Percentiles rank a stretch among this genome's conserved stretches.
These are phyloP conservation scores for Delonix regia DNA, from an alignment of 306 rosid genomes.

Conservation along the genomic window DNA sequence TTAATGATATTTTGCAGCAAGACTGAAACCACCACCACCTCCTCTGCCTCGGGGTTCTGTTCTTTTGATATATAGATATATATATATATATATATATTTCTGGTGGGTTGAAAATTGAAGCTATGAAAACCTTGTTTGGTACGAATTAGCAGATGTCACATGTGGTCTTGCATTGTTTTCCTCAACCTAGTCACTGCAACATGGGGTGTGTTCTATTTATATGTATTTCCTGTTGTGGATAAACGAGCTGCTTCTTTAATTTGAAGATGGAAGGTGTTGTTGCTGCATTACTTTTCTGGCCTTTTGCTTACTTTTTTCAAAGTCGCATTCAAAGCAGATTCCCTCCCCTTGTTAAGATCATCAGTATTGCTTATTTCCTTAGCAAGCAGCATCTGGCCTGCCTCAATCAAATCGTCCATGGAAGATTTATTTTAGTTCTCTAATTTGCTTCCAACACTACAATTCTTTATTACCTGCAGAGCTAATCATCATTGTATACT, in stretches of 20 bases:
- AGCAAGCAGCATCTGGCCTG: conserved; percentile 14
- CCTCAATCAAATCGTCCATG: background rate
- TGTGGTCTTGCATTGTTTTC: conserved; percentile 79
- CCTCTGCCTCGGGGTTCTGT: conserved; percentile 77
- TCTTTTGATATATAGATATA: conserved; percentile 1
- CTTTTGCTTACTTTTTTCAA: conserved; percentile 44
- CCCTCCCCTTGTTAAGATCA: conserved; percentile 28
- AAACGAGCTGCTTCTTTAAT: conserved; percentile 55
- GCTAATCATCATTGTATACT: too few species aligned
- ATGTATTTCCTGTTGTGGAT: conserved; percentile 39
- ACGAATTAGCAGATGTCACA: conserved; percentile 47
- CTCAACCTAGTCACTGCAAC: conserved; percentile 47
- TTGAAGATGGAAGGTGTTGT: conserved; percentile 42
- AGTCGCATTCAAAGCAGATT: conserved; percentile 52
- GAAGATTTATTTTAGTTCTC: background rate
- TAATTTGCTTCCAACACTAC: background rate
- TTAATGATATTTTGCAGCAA: conserved; percentile 30
- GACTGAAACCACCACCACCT: conserved; percentile 40
- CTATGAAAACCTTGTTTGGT: conserved; percentile 34
- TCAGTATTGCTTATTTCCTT: conserved; percentile 25
- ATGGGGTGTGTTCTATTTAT: conserved; percentile 40
- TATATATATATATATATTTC: conserved; percentile 12
- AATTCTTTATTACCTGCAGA: too few species aligned
- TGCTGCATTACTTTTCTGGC: conserved; percentile 47
- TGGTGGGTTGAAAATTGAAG: conserved; percentile 43